These are phyloP conservation scores for Yarrowia porcina DNA, from an alignment of 805 yeast genomes.

Conservation along the genomic window DNA sequence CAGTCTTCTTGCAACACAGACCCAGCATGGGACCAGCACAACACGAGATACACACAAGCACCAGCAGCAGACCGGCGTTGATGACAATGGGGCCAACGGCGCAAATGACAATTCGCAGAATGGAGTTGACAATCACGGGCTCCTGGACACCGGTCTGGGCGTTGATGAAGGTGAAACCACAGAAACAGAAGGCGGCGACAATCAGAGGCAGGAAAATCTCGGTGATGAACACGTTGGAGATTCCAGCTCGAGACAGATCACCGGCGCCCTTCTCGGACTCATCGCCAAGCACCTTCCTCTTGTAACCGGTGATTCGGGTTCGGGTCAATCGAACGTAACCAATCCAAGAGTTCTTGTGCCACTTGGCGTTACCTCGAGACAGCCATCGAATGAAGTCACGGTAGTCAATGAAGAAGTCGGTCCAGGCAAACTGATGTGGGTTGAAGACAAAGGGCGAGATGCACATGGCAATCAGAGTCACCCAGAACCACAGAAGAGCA, in stretches of 20 bases:
- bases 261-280: constrained; percentile 62
- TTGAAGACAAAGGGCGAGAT: constrained; percentile 93
- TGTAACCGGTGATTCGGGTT: constrained; percentile 89
- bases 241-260: constrained; percentile 71
- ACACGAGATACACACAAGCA: constrained; percentile 81
- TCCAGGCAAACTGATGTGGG: constrained; percentile 97
- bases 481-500: constrained; percentile 96
- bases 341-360: constrained; percentile 76
- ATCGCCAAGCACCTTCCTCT: constrained; percentile 65
- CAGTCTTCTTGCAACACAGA: constrained; percentile 94
- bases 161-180: constrained; percentile 77
- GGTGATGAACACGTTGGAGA: constrained; percentile 71
- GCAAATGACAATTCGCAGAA: constrained; percentile 56
- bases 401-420: constrained; percentile 94
- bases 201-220: constrained; percentile 74
- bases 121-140: constrained; percentile 49
- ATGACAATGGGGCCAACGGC: constrained; percentile 86
- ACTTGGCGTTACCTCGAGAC: constrained; percentile 68
- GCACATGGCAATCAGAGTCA: constrained; percentile 79
- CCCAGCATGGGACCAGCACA: constrained; percentile 97
- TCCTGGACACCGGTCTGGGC: constrained; percentile 75
- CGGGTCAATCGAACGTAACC: constrained; percentile 70
- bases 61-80: constrained; percentile 78
- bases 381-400: constrained; percentile 89
- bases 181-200: constrained; percentile 62